A percentile compares a stretch with the other conserved stretches of the same genome.
Conservation (phyloP, 176 grass and related monocot genomes). For the Poa pratensis region DNA sequence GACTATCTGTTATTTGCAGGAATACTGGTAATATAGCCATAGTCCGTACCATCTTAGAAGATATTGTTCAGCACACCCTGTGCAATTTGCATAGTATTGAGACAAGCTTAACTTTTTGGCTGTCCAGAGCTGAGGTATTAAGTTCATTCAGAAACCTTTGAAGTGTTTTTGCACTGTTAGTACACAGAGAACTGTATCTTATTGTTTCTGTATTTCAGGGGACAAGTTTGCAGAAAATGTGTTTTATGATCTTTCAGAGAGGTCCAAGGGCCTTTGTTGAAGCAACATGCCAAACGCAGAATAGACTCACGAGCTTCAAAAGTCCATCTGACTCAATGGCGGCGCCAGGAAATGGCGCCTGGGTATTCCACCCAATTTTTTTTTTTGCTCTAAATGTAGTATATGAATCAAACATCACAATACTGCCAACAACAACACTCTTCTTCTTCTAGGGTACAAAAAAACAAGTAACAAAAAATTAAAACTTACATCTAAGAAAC, state of each 20-base stretch:
- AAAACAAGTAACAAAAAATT: too few relatives aligned
- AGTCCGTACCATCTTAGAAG: constrained; percentile 62
- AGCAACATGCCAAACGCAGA: constrained; percentile 54
- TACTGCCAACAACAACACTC: too few relatives aligned
- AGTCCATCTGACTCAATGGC: constrained; percentile 41
- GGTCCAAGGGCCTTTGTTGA: constrained; percentile 74
- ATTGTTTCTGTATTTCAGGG: constrained; percentile 23
- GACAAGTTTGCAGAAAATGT: constrained; percentile 69
- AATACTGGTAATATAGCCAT: constrained; percentile 50
- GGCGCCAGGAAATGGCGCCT: too few relatives aligned
- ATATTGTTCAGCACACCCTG: constrained; percentile 61
- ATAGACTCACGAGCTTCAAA: constrained; percentile 40
- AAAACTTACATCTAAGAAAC: too few relatives aligned
- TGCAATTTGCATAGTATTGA: constrained; percentile 72
- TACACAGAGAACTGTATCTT: constrained; percentile 11
- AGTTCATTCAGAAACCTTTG: constrained; percentile 6
- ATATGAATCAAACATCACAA: too few relatives aligned
- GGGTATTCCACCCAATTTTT: too few relatives aligned
- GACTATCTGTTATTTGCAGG: constrained; percentile 47
- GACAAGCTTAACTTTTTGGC: constrained; percentile 86
- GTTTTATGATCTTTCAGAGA: constrained; percentile 91
- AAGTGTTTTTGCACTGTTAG: not conserved
- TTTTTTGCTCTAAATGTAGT: too few relatives aligned
- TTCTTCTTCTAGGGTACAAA: too few relatives aligned
- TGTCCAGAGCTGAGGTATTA: constrained; percentile 67